phyloP scores from a whole-genome alignment of 805 yeast genomes.

The Myxozyma lipomycoides region DNA sequence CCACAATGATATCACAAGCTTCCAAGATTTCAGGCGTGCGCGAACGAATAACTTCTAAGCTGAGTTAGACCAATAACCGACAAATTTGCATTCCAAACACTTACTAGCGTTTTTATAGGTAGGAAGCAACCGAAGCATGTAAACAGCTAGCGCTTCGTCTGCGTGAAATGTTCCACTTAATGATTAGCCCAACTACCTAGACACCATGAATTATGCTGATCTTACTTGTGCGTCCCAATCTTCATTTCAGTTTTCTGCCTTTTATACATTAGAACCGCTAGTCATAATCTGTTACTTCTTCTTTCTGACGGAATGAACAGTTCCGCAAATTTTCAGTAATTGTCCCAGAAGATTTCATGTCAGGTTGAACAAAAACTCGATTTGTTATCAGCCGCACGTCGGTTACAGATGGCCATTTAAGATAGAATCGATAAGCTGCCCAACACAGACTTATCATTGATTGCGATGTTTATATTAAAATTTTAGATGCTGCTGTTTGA shows the following conservation, averaged over 20 bases:
- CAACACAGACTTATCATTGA: too few relatives aligned
- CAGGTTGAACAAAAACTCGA: too few relatives aligned
- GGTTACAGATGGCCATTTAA: too few relatives aligned
- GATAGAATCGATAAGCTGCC: too few relatives aligned
- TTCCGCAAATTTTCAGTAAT: too few relatives aligned
- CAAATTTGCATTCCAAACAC: neutral
- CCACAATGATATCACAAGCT: conserved; percentile 84
- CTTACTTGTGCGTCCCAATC: conserved; percentile 28
- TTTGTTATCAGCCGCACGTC: too few relatives aligned
- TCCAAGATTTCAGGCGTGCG: conserved; percentile 82
- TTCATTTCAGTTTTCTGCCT: conserved; percentile 17
- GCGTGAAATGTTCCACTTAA: conserved; percentile 93
- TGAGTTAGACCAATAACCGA: neutral
- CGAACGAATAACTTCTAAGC: conserved; percentile 62
- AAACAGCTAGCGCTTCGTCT: conserved; percentile 92
- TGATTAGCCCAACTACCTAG: neutral
- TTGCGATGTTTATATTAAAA: too few relatives aligned
- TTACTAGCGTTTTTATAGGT: conserved; percentile 53
- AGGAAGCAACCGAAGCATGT: conserved; percentile 70
- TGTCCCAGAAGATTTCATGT: too few relatives aligned
- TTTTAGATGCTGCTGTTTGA: too few relatives aligned
- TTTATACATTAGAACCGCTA: conserved; percentile 6
- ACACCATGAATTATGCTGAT: neutral
- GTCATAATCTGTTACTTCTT: too few relatives aligned
- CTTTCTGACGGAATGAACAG: too few relatives aligned